Base-by-base conservation (phyloP, 2,329 filamentous ascomycete species). In the Fusarium acutatum region DNA sequence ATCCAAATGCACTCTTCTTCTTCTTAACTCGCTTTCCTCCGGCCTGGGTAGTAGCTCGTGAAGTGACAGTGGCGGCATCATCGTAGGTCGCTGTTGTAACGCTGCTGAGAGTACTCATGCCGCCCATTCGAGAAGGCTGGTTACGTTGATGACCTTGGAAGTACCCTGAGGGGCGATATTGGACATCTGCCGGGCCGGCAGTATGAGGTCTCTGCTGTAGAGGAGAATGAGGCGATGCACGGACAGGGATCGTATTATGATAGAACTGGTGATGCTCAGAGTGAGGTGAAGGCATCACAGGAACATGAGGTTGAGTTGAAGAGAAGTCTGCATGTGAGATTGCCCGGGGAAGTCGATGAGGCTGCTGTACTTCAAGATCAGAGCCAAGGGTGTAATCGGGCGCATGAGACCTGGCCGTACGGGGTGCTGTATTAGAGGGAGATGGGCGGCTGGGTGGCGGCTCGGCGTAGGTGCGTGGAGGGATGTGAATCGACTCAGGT, bases 1-100 rank as follows among this genome's bases (percentile, higher is more conserved):
- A 92, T 5, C 90, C 90, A 76, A 92, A 91, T 3, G 89, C 89
- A 75, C 90, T 91, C 71, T 89, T 87, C 84, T 92, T 92, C 83
- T 91, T 92, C 80, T 91, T 91, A 10, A 91, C 78, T 41, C 85
- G 82, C 62, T 83, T 84, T 30, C 81, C 79, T 24, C 78, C 80
- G 4, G 80, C 78, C 28, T 78, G 75, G 46, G 74, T 76, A 22
- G 70, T 78, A n/a, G 73, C 77, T 60, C 60, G 77, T 70, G 71
- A 79, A 22, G 75, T 75, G 14, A 75, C 73, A 15, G 79, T 78
- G 17, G 74, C 73, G n/a, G 78, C 73, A 3, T 83, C 82, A 44
- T 86, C 82, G 28, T 83, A 80, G 2, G 84, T 86, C 54, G 86
- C 82, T 3, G 84, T 85, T 10, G 86, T 87, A 11, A 87, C 85